Evolutionary conservation across 1,284 basidiomycete species (phyloP), one percentile per base, ranked within the genome.

Genomic region (Cryptococcus neoformans): DNA sequence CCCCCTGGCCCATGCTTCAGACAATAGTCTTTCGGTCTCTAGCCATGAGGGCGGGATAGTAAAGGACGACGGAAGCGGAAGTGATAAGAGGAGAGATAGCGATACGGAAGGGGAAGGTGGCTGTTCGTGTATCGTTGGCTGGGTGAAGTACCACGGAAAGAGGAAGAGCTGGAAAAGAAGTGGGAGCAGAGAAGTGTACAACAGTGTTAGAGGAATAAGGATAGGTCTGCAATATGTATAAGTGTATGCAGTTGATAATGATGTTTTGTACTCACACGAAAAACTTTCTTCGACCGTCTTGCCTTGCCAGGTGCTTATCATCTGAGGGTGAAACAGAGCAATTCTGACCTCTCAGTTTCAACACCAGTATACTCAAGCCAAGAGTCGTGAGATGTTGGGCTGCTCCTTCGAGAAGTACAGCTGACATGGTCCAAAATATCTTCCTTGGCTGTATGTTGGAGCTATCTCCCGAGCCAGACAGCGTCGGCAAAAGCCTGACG

Each of bases 131-230:
- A 58, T 61, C 56, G 60, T 54, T 57, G 21, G 52, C 40, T 45
- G 49, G 49, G 60, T 54, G 6, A 86, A 84, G 35, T 82, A 83
- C 92, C 92, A 95, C 59, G 95, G 86, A 0, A 89, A 85, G 14
- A 95, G 83, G 14, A 90, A 80, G 62, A 90, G 85, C 21, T 93
- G 84, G 4, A 95, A 82, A 70, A 93, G 87, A 8, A 92, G 82
- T 63, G 94, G 94, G 1, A 89, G 87, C 39, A 94, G 79, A 1
- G 92, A 91, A 0, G 91, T 91, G 71, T 92, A 93, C 59, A 94
- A 81, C 4, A 94, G 80, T 3, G 87, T 87, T 14, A 94, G 81
- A 1, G 90, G 86, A 40, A 93, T 83, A 40, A 91, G 82, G 1
- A 85, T 85, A 51, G 86, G 83, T 64, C 87, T 89, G 65, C 14